Evolutionary conservation across 345 rosid species (phyloP).

Genomic region (Populus pruinosa): DNA sequence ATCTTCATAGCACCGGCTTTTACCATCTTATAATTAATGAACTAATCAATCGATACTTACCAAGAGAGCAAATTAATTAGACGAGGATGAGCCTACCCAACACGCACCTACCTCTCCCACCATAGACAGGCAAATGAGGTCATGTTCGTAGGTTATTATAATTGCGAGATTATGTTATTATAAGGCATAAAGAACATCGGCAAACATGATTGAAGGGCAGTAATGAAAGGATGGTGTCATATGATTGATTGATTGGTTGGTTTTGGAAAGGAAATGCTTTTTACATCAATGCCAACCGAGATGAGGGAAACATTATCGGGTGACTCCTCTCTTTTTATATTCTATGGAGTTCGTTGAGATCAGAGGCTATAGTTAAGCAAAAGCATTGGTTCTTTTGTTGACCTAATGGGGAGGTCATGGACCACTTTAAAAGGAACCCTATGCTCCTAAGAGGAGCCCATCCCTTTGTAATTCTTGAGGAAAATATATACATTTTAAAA

Average conservation of each 20-base stretch:
- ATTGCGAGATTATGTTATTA: neutral
- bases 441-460: neutral
- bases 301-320: constrained; percentile 8
- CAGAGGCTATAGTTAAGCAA: neutral
- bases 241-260: constrained; percentile 1
- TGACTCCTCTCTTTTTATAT: neutral
- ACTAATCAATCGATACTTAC: neutral
- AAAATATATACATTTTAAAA: neutral
- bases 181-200: neutral
- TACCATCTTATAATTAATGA: neutral
- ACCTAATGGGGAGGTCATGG: constrained; percentile 9
- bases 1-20: constrained; percentile 10
- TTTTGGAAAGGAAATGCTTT: neutral
- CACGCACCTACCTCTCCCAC: neutral
- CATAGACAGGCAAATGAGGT: neutral
- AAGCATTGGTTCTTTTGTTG: constrained; percentile 21
- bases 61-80: neutral
- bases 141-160: neutral
- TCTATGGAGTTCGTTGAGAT: neutral
- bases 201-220: neutral
- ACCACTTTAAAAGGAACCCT: constrained; percentile 2
- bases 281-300: neutral
- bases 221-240: constrained; percentile 8
- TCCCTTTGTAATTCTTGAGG: neutral
- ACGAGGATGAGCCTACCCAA: neutral